phyloP scores from a whole-genome alignment of 805 yeast species.

The Torulaspora franciscae region DNA sequence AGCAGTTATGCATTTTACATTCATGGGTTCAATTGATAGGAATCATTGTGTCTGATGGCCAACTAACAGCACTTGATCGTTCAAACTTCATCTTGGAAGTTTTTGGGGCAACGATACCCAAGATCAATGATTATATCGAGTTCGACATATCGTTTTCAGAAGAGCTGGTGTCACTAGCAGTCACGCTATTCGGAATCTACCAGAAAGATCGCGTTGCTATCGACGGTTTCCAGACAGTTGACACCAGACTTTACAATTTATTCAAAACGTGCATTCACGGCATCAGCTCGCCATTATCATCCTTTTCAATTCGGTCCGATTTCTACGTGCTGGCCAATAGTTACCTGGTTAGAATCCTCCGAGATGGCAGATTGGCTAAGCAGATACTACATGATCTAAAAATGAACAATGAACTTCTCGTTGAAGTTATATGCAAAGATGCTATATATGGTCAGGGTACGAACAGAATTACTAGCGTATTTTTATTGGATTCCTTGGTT shows the following conservation, averaged over 20 bases:
- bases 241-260: constrained; percentile 58
- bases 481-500: constrained; percentile 65
- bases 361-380: constrained; percentile 39
- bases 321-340: constrained; percentile 68
- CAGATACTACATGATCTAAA: constrained; percentile 52
- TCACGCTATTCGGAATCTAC: constrained; percentile 60
- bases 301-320: constrained; percentile 67
- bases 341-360: constrained; percentile 50
- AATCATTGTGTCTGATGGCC: constrained; percentile 61
- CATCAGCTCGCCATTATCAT: constrained; percentile 61
- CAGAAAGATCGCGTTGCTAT: constrained; percentile 42
- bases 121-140: constrained; percentile 68
- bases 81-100: constrained; percentile 68
- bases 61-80: constrained; percentile 42
- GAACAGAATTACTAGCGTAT: constrained; percentile 65
- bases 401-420: constrained; percentile 54
- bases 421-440: constrained; percentile 68
- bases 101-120: constrained; percentile 71
- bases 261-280: constrained; percentile 74
- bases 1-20: constrained; percentile 60
- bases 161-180: constrained; percentile 71
- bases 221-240: constrained; percentile 37
- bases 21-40: constrained; percentile 83
- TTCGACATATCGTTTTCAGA: constrained; percentile 62
- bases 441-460: constrained; percentile 75